These are phyloP conservation scores for Venturia aucupariae DNA, from an alignment of 2,329 filamentous ascomycete genomes.

Conservation along the genomic window DNA sequence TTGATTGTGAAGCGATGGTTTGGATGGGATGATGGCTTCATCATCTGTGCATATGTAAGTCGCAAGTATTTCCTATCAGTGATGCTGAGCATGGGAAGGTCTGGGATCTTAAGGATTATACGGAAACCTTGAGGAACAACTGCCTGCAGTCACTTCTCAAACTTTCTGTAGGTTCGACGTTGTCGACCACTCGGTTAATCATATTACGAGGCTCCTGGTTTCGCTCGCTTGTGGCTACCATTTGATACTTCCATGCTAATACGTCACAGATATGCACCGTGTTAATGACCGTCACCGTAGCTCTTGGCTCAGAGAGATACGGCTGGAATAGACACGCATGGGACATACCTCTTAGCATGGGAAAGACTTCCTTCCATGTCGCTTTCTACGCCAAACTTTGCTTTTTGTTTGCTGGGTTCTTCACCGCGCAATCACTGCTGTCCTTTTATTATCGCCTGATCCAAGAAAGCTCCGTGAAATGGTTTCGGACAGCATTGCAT, in stretches of 20 bases:
- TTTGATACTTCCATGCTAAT: background rate
- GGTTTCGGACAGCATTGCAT: conserved; percentile 9
- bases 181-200: too few relatives aligned
- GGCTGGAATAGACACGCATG: conserved; percentile 7
- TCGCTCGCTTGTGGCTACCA: background rate
- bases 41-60: conserved; percentile 13
- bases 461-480: background rate
- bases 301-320: background rate
- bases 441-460: conserved; percentile 14
- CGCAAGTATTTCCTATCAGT: background rate
- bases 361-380: conserved; percentile 2
- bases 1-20: conserved; percentile 12
- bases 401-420: conserved; percentile 8
- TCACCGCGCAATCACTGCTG: conserved; percentile 5
- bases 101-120: too few relatives aligned
- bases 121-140: too few relatives aligned
- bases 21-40: conserved; percentile 15
- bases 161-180: too few relatives aligned
- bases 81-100: too few relatives aligned
- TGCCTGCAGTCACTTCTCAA: too few relatives aligned
- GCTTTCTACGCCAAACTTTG: conserved; percentile 9
- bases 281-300: background rate
- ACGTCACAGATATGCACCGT: conserved; percentile 4
- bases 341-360: conserved; percentile 10
- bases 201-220: background rate